Conservation (phyloP, 192 early-diverging fungal genomes). For the Phycomyces blakesleeanus region DNA sequence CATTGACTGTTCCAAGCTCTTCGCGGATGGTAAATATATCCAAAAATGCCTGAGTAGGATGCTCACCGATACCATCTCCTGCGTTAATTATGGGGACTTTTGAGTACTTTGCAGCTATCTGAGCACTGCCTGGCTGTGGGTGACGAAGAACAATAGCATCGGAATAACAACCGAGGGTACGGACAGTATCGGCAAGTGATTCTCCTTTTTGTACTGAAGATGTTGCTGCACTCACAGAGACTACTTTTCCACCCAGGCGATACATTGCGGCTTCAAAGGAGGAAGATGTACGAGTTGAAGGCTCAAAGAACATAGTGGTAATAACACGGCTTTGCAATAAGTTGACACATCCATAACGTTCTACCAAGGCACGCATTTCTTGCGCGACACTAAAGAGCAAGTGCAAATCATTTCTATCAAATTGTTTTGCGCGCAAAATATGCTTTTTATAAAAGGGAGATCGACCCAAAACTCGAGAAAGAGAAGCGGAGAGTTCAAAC, state of each 20-base stretch:
- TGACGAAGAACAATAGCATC: conserved; percentile 93
- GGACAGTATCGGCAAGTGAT: conserved; percentile 89
- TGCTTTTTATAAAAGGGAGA: conserved; percentile 93
- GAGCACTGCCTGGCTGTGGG: conserved; percentile 81
- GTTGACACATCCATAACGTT: conserved; percentile 82
- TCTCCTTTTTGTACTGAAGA: conserved; percentile 97
- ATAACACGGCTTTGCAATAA: conserved; percentile 88
- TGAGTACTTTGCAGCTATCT: conserved; percentile 80
- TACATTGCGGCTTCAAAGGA: conserved; percentile 95
- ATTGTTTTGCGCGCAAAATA: conserved; percentile 88
- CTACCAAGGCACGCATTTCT: conserved; percentile 93
- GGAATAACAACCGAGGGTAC: conserved; percentile 88
- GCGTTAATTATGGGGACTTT: conserved; percentile 94
- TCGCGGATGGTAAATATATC: conserved; percentile 93
- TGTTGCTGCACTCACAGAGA: conserved; percentile 76
- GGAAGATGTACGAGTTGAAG: conserved; percentile 88
- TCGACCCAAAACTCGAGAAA: conserved; percentile 52
- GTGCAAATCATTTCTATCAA: conserved; percentile 90
- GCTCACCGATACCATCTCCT: conserved; percentile 96
- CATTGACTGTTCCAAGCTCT: conserved; percentile 95
- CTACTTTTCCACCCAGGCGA: conserved; percentile 88
- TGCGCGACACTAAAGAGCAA: conserved; percentile 92
- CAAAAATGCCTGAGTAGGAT: conserved; percentile 97
- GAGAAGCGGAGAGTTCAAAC: conserved; percentile 32
- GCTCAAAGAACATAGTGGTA: conserved; percentile 95